A percentile compares a stretch with the other conserved stretches of the same genome.
Conservation (phyloP, 179 eudicot species). For the Monotropa hypopitys region DNA sequence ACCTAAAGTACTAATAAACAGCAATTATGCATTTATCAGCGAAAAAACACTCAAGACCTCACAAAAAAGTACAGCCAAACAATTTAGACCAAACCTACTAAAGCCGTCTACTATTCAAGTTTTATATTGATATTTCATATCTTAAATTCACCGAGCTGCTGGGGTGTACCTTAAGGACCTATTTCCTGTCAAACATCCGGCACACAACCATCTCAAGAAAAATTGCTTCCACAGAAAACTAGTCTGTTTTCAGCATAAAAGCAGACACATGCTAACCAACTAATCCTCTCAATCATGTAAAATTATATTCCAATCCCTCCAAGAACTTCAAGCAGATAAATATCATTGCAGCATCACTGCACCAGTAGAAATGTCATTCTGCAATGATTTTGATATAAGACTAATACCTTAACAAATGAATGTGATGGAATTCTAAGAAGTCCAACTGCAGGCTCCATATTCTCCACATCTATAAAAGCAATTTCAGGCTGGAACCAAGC, state of each 20-base stretch:
- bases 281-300: background rate
- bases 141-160: background rate
- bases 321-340: background rate
- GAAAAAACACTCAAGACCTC: background rate
- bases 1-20: background rate
- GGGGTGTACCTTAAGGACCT: background rate
- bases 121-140: background rate
- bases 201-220: background rate
- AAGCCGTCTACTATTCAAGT: background rate
- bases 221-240: background rate
- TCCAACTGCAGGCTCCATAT: slow-evolving; percentile 92
- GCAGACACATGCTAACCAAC: background rate
- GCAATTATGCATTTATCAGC: background rate
- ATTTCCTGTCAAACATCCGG: background rate
- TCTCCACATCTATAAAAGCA: slow-evolving; percentile 50
- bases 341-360: background rate
- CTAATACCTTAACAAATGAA: slow-evolving; percentile 56
- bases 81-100: background rate
- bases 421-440: slow-evolving; percentile 45
- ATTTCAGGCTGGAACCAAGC: slow-evolving; percentile 96
- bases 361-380: background rate
- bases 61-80: background rate
- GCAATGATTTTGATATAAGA: background rate
- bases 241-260: background rate
- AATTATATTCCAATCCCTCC: background rate